Percentiles rank a stretch among this genome's conserved stretches.
phyloP scores from a whole-genome alignment of 2,329 filamentous ascomycete genomes.

The Trichoderma polysporum region DNA sequence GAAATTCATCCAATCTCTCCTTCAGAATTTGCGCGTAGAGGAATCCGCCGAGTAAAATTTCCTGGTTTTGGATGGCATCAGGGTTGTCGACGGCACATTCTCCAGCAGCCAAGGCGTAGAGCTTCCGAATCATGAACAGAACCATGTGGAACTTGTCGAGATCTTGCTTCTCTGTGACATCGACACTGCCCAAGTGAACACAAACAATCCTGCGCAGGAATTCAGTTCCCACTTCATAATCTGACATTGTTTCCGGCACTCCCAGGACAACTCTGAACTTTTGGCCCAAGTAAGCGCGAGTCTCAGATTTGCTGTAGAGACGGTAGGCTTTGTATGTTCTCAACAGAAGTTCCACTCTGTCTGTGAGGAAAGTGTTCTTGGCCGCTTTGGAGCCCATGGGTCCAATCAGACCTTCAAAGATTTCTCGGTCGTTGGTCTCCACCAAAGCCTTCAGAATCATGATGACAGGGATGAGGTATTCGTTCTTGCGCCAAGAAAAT shows the following conservation, averaged over 20 bases:
- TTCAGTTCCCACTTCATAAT: conserved; percentile 87
- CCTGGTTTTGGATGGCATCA: conserved; percentile 94
- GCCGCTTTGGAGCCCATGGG: conserved; percentile 71
- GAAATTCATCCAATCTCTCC: conserved; percentile 87
- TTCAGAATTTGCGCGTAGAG: conserved; percentile 95
- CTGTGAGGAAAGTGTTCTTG: conserved; percentile 88
- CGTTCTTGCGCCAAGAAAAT: conserved; percentile 97
- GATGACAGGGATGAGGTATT: conserved; percentile 92
- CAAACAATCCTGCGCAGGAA: conserved; percentile 88
- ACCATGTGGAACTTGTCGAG: conserved; percentile 91
- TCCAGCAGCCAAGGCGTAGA: conserved; percentile 88
- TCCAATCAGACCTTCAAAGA: conserved; percentile 91
- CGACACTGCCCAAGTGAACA: conserved; percentile 82
- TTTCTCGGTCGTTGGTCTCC: conserved; percentile 94
- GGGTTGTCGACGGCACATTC: conserved; percentile 94
- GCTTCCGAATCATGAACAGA: conserved; percentile 93
- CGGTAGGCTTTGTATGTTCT: conserved; percentile 91
- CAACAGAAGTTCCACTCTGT: conserved; percentile 87
- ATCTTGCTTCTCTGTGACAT: conserved; percentile 82
- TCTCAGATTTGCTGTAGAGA: conserved; percentile 78
- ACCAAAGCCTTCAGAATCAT: conserved; percentile 95
- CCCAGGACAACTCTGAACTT: conserved; percentile 89
- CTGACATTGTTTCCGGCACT: conserved; percentile 77
- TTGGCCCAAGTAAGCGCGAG: conserved; percentile 80
- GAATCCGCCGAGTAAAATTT: conserved; percentile 89